Percentiles rank a stretch among this genome's conserved stretches.
Evolutionary conservation across 768 basidiomycete genomes (phyloP).

Genomic region (Hericium erinaceus): DNA sequence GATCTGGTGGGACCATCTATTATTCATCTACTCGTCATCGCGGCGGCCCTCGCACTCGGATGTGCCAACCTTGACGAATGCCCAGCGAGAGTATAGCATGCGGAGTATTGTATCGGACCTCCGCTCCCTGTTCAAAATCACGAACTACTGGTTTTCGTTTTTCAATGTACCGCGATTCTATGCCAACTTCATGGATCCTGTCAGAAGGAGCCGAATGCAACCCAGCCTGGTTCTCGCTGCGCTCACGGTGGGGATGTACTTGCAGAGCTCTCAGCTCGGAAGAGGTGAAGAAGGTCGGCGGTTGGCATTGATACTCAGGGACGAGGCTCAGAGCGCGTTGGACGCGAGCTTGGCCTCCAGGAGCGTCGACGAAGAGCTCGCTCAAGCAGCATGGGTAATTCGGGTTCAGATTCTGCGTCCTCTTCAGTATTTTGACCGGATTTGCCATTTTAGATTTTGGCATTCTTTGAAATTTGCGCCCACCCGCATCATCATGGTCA

Average conservation of each 20-base stretch:
- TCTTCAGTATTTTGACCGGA: background rate
- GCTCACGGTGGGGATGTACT: constrained; percentile 58
- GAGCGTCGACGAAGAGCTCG: constrained; percentile 66
- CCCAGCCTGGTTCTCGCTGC: constrained; percentile 56
- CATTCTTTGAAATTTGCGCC: constrained; percentile 63
- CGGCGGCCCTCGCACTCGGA: background rate
- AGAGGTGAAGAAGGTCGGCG: constrained; percentile 40
- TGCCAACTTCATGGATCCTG: constrained; percentile 46
- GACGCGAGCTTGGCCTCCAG: constrained; percentile 63
- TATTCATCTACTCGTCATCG: constrained; percentile 37
- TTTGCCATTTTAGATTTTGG: constrained; percentile 39
- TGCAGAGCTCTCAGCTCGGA: constrained; percentile 59
- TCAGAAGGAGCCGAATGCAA: constrained; percentile 46
- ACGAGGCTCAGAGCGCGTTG: constrained; percentile 60
- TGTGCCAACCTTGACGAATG: constrained; percentile 21
- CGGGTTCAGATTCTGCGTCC: background rate
- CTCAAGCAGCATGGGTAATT: constrained; percentile 69
- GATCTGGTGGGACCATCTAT: constrained; percentile 72
- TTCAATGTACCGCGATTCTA: constrained; percentile 66
- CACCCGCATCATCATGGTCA: constrained; percentile 51
- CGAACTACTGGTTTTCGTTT: constrained; percentile 68
- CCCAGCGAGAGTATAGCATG: constrained; percentile 38
- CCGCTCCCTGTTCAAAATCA: constrained; percentile 52
- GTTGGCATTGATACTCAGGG: constrained; percentile 50
- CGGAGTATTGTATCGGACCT: constrained; percentile 45